Conservation (phyloP, 2,329 filamentous ascomycete genomes). For the Xylariaceae sp. region DNA sequence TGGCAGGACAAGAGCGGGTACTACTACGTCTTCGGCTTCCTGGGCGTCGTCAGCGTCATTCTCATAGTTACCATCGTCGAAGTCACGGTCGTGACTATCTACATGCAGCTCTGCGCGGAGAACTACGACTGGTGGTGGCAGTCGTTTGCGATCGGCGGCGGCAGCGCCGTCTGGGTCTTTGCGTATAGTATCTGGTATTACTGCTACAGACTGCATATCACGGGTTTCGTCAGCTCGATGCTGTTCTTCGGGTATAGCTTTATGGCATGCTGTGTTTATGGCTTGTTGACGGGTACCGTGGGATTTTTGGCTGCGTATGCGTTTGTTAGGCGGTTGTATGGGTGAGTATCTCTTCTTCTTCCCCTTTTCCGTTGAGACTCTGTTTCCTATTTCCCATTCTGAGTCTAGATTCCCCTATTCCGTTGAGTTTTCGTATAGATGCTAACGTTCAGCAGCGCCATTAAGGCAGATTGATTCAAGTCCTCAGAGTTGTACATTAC, state of each 20-base stretch:
- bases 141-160: conserved; percentile 73
- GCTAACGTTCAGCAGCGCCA: conserved; percentile 36
- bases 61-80: conserved; percentile 73
- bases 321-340: conserved; percentile 79
- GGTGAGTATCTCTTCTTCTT: conserved; percentile 39
- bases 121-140: conserved; percentile 94
- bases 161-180: conserved; percentile 76
- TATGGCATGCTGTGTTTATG: conserved; percentile 76
- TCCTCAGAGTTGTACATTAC: not conserved
- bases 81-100: conserved; percentile 77
- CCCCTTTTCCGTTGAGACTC: not conserved
- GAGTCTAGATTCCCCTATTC: too few species aligned
- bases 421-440: too few species aligned
- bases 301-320: conserved; percentile 80
- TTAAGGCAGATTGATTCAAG: conserved; percentile 34
- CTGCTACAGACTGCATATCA: conserved; percentile 71
- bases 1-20: conserved; percentile 90
- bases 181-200: conserved; percentile 82
- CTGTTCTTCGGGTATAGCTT: conserved; percentile 84
- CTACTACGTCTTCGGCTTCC: conserved; percentile 87
- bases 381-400: too few species aligned
- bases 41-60: conserved; percentile 67
- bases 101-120: conserved; percentile 76
- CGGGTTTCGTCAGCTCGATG: conserved; percentile 70
- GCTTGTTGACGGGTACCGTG: conserved; percentile 73